These are phyloP conservation scores for Beauveria sp. DNA, from an alignment of 2,329 filamentous ascomycete species.

Conservation along the genomic window DNA sequence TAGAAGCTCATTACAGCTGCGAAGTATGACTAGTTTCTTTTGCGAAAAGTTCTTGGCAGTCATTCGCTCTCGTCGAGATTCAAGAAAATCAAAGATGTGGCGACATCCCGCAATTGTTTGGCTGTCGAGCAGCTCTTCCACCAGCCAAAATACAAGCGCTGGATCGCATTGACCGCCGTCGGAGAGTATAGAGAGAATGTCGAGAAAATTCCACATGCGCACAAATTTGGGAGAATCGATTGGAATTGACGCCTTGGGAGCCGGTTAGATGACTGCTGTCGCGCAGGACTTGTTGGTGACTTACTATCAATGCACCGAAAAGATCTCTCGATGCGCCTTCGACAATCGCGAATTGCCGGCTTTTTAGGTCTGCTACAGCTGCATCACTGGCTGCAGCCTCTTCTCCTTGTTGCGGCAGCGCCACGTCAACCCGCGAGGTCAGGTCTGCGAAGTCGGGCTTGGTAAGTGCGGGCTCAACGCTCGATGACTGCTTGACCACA, in stretches of 20 bases:
- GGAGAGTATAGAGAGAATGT: constrained; percentile 81
- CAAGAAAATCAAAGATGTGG: constrained; percentile 87
- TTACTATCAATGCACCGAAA: constrained; percentile 73
- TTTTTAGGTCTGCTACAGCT: constrained; percentile 31
- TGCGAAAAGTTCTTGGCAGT: constrained; percentile 73
- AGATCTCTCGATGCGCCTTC: constrained; percentile 77
- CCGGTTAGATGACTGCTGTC: constrained; percentile 24
- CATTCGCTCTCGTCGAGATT: constrained; percentile 83
- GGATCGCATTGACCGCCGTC: constrained; percentile 73
- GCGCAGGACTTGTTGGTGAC: constrained; percentile 22
- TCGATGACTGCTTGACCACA: constrained; percentile 47
- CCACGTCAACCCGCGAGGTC: constrained; percentile 34
- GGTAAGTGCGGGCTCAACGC: constrained; percentile 67
- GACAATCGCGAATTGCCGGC: constrained; percentile 59
- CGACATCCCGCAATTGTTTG: constrained; percentile 90
- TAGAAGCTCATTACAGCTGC: constrained; percentile 92
- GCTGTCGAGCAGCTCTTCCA: constrained; percentile 92
- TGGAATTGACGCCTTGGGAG: constrained; percentile 58
- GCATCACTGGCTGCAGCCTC: constrained; percentile 24
- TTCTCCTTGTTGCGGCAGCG: constrained; percentile 21
- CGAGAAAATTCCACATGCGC: constrained; percentile 86
- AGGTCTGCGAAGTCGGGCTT: constrained; percentile 56
- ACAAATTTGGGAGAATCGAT: constrained; percentile 76
- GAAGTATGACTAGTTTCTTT: constrained; percentile 83
- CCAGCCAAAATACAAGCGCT: constrained; percentile 77